Conservation (phyloP, 352 stramenopile genomes). For the Hyphochytrium catenoides region DNA sequence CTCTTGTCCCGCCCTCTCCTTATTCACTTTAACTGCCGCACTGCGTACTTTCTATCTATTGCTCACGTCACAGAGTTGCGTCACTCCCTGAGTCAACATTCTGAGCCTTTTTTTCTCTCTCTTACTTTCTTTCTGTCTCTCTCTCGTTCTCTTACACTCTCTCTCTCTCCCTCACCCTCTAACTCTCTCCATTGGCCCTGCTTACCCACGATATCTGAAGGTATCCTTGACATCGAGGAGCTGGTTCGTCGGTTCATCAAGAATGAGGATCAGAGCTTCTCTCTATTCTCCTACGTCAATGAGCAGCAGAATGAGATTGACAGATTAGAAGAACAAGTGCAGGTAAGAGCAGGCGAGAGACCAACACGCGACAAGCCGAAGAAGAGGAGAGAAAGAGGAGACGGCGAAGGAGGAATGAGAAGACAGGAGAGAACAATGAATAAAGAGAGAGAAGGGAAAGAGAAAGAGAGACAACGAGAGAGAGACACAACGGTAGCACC, state of each 20-base stretch:
- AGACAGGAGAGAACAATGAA: conserved; percentile 8
- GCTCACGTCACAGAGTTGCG: too few relatives aligned
- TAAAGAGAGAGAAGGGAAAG: conserved; percentile 8
- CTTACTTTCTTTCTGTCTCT: too few relatives aligned
- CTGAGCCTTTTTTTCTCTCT: too few relatives aligned
- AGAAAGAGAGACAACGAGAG: conserved; percentile 3
- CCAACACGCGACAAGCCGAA: conserved; percentile 2
- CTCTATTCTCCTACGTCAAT: conserved; percentile 83
- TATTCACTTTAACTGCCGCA: too few relatives aligned
- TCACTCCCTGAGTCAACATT: too few relatives aligned
- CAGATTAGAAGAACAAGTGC: conserved; percentile 58
- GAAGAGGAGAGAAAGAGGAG: conserved; percentile 3
- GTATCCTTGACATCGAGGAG: conserved; percentile 74
- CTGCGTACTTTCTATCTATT: too few relatives aligned
- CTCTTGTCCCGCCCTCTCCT: too few relatives aligned
- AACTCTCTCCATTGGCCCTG: too few relatives aligned
- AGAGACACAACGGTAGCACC: conserved; percentile 7
- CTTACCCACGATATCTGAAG: too few relatives aligned
- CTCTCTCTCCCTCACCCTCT: too few relatives aligned
- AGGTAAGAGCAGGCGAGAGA: conserved; percentile 11
- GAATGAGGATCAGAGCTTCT: conserved; percentile 92
- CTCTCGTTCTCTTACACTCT: too few relatives aligned
- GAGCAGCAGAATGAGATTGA: conserved; percentile 81
- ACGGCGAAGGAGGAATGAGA: conserved; percentile 7
- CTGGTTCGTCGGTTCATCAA: conserved; percentile 77